These are phyloP conservation scores for Asterophora parasitica DNA, from an alignment of 768 basidiomycete species.

Conservation along the genomic window DNA sequence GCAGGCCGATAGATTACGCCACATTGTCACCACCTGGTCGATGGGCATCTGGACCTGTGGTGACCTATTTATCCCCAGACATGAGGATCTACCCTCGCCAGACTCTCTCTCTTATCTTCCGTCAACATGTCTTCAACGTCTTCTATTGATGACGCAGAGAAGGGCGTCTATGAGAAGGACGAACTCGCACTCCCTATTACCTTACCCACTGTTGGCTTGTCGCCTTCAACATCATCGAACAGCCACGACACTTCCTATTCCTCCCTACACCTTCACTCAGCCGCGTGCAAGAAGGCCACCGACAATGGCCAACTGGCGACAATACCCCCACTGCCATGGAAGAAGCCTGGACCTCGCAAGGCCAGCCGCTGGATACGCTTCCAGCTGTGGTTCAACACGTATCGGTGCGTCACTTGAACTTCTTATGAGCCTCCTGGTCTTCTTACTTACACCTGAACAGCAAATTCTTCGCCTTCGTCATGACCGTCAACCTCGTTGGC, in stretches of 20 bases:
- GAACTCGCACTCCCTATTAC: conserved; percentile 20
- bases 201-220: conserved; percentile 9
- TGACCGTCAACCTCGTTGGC: conserved; percentile 56
- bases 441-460: conserved; percentile 27
- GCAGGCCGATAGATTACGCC: conserved; percentile 27
- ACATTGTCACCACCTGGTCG: conserved; percentile 21
- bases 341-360: conserved; percentile 27
- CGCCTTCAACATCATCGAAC: conserved; percentile 10
- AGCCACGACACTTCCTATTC: conserved; percentile 2
- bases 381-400: conserved; percentile 76
- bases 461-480: conserved; percentile 66
- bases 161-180: conserved; percentile 27
- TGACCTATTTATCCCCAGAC: conserved; percentile 16
- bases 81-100: conserved; percentile 3
- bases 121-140: conserved; percentile 16
- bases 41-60: conserved; percentile 14
- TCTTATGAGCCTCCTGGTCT: neutral
- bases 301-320: neutral
- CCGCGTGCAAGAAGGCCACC: neutral
- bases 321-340: conserved; percentile 14
- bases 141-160: conserved; percentile 34
- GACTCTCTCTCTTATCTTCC: conserved; percentile 1
- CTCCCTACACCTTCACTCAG: neutral
- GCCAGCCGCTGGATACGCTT: conserved; percentile 53
- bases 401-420: conserved; percentile 42